A percentile compares a stretch with the other conserved stretches of the same genome.
phyloP scores from a whole-genome alignment of 2,329 filamentous ascomycete species.

The Tympanopsis confertula region DNA sequence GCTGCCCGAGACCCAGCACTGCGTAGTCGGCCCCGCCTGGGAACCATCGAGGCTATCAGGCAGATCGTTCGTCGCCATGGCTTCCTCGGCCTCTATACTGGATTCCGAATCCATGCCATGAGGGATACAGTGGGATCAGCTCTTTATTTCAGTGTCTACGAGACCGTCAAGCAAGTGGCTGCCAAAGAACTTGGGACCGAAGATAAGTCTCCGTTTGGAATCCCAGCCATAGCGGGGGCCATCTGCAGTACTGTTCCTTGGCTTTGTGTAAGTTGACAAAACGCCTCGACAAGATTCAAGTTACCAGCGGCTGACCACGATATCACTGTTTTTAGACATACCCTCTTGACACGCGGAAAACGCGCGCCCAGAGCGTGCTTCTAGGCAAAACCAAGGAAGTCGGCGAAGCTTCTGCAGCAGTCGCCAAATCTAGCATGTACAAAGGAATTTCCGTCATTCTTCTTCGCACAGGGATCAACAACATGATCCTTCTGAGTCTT shows the following conservation, averaged over 20 bases:
- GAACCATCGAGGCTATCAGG: conserved; percentile 24
- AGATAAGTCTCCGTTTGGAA: conserved; percentile 24
- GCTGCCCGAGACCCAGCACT: conserved; percentile 18
- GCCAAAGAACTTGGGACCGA: conserved; percentile 27
- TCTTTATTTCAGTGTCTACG: conserved; percentile 31
- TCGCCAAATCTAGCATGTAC: conserved; percentile 29
- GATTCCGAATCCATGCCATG: conserved; percentile 27
- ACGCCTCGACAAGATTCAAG: background rate
- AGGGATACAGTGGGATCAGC: conserved; percentile 30
- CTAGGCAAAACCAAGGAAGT: conserved; percentile 26
- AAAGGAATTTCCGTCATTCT: conserved; percentile 33
- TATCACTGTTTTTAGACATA: conserved; percentile 22
- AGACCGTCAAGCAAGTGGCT: conserved; percentile 30
- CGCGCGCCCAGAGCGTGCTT: conserved; percentile 31
- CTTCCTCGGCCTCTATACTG: conserved; percentile 28
- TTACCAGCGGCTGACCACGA: too few species aligned
- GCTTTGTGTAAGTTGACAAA: conserved; percentile 24
- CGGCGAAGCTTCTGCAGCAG: conserved; percentile 22
- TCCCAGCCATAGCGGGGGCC: conserved; percentile 28
- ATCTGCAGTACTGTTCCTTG: conserved; percentile 32
- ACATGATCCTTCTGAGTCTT: conserved; percentile 32
- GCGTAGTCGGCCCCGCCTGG: conserved; percentile 22
- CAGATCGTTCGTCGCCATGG: conserved; percentile 28
- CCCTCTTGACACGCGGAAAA: conserved; percentile 32
- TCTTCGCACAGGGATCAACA: conserved; percentile 29